Evolutionary conservation across 306 rosid species (phyloP), one percentile per base, ranked within the genome.

Genomic region (Spatholobus suberectus): DNA sequence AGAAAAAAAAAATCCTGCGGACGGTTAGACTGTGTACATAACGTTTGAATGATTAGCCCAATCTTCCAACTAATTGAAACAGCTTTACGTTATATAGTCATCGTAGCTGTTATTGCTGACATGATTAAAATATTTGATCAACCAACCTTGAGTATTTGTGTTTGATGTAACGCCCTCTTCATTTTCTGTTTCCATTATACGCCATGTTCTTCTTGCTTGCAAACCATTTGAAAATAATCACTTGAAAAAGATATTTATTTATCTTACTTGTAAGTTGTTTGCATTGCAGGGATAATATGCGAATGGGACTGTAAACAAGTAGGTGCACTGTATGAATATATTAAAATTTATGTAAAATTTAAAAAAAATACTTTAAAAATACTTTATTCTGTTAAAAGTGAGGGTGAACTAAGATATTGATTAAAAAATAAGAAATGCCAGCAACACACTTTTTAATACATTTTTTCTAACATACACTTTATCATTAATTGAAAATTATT

Each of bases 271-370:
- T 15, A 29, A 47, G 12, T 76, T 76, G 63, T 62, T 37, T 81
- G 62, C 73, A 66, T 81, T 86, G 87, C 89, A 94, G 98, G 98
- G 77, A 91, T 93, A 76, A 38, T 94, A 3, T 1, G 32, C 3
- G 1, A n/a, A 29, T 29, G 32, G 91, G 97, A 95, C 76, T 93
- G 97, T 78, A 95, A 89, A 82, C 32, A 29, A 29, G 32, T 29
- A 29, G 32, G 32, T 29, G 32, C 32, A 29, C 3, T 29, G 32
- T 29, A 3, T 29, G 32, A 29, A 29, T 29, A 3, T 29, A 29
- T 29, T 29, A 29, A 29, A 29, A 29, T 29, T 29, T 29, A 29
- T 1, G 1, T 29, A 29, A 3, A 1, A 29, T 29, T 29, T 29
- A 29, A 29, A 29, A 29, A 29, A 29, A 29, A 29, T 29, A 29